Evolutionary conservation across 192 early-diverging fungal species (phyloP).

Genomic region (Mortierella antarctica): DNA sequence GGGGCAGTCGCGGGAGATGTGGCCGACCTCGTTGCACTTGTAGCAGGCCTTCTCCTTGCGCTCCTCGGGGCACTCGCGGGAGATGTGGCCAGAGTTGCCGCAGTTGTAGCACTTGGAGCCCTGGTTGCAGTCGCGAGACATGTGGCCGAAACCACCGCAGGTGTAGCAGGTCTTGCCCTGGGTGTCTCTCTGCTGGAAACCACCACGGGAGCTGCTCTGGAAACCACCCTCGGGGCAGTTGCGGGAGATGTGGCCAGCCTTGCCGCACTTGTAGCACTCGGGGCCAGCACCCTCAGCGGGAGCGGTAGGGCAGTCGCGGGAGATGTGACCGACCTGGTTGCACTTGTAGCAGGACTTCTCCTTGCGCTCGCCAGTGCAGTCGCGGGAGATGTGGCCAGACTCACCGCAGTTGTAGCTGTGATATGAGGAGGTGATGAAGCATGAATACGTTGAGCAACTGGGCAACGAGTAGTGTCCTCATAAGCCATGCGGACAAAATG

Average conservation of each 20-base stretch:
- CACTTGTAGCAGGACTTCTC: conserved; percentile 71
- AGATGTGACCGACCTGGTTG: conserved; percentile 65
- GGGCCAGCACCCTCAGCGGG: conserved; percentile 50
- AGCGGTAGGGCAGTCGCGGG: conserved; percentile 63
- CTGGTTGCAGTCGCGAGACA: conserved; percentile 48
- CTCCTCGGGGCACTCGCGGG: conserved; percentile 54
- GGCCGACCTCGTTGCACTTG: conserved; percentile 65
- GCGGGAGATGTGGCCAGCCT: conserved; percentile 66
- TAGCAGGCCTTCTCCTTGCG: conserved; percentile 66
- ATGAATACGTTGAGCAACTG: too few species aligned
- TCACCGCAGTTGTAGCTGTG: conserved; percentile 66
- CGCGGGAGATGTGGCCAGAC: conserved; percentile 53
- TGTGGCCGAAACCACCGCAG: conserved; percentile 56
- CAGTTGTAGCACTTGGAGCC: conserved; percentile 60
- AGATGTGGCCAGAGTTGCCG: conserved; percentile 54
- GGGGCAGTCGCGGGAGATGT: conserved; percentile 58
- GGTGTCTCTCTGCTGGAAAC: conserved; percentile 4
- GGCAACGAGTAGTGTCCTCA: too few species aligned
- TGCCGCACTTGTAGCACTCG: conserved; percentile 61
- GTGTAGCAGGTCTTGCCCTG: conserved; percentile 53
- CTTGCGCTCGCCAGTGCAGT: conserved; percentile 59
- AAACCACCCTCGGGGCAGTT: conserved; percentile 57
- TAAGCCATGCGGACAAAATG: background rate
- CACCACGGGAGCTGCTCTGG: conserved; percentile 17
- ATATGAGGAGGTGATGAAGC: too few species aligned